phyloP scores from a whole-genome alignment of 768 basidiomycete species.

The Omphalotus guepiniiformis region DNA sequence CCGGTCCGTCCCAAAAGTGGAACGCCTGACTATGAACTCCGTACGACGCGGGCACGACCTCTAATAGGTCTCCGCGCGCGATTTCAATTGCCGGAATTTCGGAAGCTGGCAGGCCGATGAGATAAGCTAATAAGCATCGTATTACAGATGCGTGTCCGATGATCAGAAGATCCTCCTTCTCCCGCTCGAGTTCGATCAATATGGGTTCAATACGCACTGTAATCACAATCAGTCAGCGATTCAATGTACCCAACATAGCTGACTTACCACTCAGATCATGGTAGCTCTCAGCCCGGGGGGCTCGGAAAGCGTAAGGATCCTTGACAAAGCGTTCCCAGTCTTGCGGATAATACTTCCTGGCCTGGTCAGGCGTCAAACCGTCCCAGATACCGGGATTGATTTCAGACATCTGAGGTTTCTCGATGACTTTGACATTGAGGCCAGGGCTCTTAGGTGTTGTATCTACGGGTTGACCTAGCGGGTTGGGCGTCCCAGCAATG shows the following conservation, averaged over 20 bases:
- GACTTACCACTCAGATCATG: slow-evolving; percentile 82
- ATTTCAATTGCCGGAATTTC: slow-evolving; percentile 98
- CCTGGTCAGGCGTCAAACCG: slow-evolving; percentile 87
- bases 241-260: not conserved
- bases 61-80: slow-evolving; percentile 93
- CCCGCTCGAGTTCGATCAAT: slow-evolving; percentile 90
- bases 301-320: slow-evolving; percentile 91
- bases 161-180: slow-evolving; percentile 92
- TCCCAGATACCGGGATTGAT: slow-evolving; percentile 99
- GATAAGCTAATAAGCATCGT: slow-evolving; percentile 89
- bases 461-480: slow-evolving; percentile 9
- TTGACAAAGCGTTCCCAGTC: slow-evolving; percentile 92
- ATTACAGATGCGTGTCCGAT: slow-evolving; percentile 98
- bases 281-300: slow-evolving; percentile 94
- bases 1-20: slow-evolving; percentile 91
- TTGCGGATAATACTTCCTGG: slow-evolving; percentile 83
- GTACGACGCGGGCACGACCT: slow-evolving; percentile 84
- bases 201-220: slow-evolving; percentile 90
- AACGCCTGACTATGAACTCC: slow-evolving; percentile 88
- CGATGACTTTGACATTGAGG: slow-evolving; percentile 75
- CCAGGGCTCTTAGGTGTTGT: slow-evolving; percentile 15
- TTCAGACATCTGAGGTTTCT: slow-evolving; percentile 96
- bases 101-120: slow-evolving; percentile 89
- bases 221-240: too few species aligned
- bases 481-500: slow-evolving; percentile 9